Conservation (phyloP, 2,329 filamentous ascomycete genomes). For the Colletotrichum truncatum region DNA sequence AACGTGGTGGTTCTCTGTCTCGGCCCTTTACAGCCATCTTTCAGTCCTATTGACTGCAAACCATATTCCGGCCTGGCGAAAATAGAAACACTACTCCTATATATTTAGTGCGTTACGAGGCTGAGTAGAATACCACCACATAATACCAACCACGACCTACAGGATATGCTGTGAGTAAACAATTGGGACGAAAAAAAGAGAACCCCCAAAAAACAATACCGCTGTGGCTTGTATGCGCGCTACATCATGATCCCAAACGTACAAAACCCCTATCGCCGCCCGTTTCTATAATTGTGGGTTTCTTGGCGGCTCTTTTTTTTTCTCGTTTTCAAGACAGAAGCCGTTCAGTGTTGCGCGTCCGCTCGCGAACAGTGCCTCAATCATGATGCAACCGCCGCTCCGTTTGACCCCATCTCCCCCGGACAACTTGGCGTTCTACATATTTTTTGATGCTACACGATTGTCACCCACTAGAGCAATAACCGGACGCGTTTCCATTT, state of each 20-base stretch:
- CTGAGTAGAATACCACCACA: slow-evolving; percentile 4
- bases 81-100: not conserved
- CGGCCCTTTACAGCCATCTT: slow-evolving; percentile 1
- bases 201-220: not conserved
- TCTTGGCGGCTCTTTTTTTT: slow-evolving; percentile 1
- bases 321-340: not conserved
- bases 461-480: not conserved
- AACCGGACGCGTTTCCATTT: not conserved
- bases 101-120: not conserved
- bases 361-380: slow-evolving; percentile 4
- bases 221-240: not conserved
- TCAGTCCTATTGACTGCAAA: not conserved
- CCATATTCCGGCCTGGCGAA: not conserved
- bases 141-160: not conserved
- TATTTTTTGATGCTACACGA: not conserved
- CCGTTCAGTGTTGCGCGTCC: not conserved
- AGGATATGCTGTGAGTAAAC: not conserved
- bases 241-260: slow-evolving; percentile 1
- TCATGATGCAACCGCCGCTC: slow-evolving; percentile 1
- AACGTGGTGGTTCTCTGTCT: slow-evolving; percentile 16
- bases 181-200: slow-evolving; percentile 14
- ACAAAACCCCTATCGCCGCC: slow-evolving; percentile 7
- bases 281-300: slow-evolving; percentile 16
- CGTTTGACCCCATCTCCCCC: not conserved
- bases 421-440: slow-evolving; percentile 9